These are phyloP conservation scores for Trichoderma sp. DNA, from an alignment of 2,329 filamentous ascomycete species.

Conservation along the genomic window DNA sequence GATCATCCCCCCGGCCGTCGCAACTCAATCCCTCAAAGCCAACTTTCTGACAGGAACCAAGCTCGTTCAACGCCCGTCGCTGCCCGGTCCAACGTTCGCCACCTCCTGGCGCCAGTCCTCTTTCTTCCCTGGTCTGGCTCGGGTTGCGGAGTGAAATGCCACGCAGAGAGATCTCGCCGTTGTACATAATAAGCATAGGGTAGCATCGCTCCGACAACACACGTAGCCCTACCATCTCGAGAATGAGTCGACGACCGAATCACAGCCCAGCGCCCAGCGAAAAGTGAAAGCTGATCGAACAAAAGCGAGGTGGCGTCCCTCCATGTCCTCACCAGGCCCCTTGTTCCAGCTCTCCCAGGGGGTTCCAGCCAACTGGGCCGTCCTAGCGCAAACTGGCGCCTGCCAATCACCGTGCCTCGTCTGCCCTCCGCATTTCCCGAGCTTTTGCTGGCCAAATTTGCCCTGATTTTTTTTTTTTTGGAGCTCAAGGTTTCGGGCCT, in stretches of 20 bases:
- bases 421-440: conserved; percentile 16
- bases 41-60: neutral
- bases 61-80: neutral
- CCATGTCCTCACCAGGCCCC: neutral
- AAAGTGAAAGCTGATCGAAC: neutral
- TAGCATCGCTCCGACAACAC: conserved; percentile 1
- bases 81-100: neutral
- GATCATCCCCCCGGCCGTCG: neutral
- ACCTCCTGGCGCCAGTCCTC: conserved; percentile 5
- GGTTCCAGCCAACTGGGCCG: conserved; percentile 16
- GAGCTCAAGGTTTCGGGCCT: neutral
- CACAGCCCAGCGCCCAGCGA: neutral
- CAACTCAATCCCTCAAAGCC: neutral
- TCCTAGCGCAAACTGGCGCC: conserved; percentile 16
- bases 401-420: conserved; percentile 4
- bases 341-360: conserved; percentile 11
- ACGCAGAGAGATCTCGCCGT: neutral
- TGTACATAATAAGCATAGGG: conserved; percentile 8
- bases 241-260: neutral
- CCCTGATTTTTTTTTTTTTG: neutral
- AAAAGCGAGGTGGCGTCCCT: too few species aligned
- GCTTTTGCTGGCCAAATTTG: neutral
- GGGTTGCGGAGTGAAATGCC: neutral
- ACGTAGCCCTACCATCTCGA: conserved; percentile 11
- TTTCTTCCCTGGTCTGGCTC: neutral